Conservation (phyloP, 208 protist genomes). For the Vickermania spadyakhi region DNA sequence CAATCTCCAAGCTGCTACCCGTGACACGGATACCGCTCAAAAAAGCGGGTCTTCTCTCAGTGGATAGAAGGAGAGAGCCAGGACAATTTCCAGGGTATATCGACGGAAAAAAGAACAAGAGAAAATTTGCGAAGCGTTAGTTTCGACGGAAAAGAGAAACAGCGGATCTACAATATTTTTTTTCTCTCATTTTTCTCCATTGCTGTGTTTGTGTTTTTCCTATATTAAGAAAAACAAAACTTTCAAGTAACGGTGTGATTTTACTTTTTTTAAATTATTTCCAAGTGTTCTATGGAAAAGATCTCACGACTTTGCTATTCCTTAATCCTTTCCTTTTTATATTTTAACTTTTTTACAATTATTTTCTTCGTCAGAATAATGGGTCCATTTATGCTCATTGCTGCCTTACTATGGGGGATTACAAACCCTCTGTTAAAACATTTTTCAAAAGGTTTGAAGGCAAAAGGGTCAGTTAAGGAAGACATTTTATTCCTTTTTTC, state of each 20-base stretch:
- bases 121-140: constrained; percentile 84
- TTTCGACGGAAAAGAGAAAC: not conserved
- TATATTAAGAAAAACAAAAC: constrained; percentile 5
- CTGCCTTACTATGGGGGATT: constrained; percentile 71
- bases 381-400: constrained; percentile 51
- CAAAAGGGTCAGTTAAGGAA: constrained; percentile 32
- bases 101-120: constrained; percentile 78
- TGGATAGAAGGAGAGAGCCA: constrained; percentile 63
- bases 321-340: constrained; percentile 1
- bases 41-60: constrained; percentile 81
- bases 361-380: constrained; percentile 15
- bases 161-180: too few species aligned
- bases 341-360: not conserved
- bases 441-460: constrained; percentile 61
- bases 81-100: constrained; percentile 81
- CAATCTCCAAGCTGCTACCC: constrained; percentile 74
- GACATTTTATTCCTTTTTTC: constrained; percentile 50
- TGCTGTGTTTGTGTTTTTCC: constrained; percentile 9
- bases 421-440: constrained; percentile 81
- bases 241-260: constrained; percentile 1
- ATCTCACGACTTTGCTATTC: not conserved
- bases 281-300: too few species aligned
- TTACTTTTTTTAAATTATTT: constrained; percentile 5
- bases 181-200: not conserved
- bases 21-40: constrained; percentile 82